These are phyloP conservation scores for Acanthamoeba triangularis DNA, from an alignment of 208 protist genomes.

Conservation along the genomic window DNA sequence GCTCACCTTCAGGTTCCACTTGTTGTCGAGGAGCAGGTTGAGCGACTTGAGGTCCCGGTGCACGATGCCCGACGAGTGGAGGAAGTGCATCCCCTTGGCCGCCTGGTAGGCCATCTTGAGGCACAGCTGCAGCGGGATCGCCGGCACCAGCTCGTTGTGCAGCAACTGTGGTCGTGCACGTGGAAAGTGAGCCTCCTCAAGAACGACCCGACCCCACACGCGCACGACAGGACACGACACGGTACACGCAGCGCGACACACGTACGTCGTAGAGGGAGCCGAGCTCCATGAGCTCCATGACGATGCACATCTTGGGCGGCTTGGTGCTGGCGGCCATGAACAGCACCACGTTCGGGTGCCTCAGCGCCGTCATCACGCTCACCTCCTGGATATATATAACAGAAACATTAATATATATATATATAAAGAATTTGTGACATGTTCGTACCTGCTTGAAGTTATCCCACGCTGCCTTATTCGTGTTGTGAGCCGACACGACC, in stretches of 20 bases:
- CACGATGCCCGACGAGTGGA: constrained; percentile 59
- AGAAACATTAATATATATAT: too few species aligned
- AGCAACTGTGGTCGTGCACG: background rate
- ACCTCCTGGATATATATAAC: constrained; percentile 59
- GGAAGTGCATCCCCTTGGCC: constrained; percentile 67
- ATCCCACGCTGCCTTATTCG: background rate
- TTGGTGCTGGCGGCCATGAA: constrained; percentile 84
- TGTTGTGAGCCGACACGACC: constrained; percentile 11
- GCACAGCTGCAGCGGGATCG: constrained; percentile 30
- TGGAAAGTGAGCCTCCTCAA: background rate
- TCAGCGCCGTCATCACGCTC: constrained; percentile 81
- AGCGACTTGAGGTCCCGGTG: constrained; percentile 60
- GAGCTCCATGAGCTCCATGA: constrained; percentile 63
- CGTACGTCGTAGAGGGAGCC: constrained; percentile 61
- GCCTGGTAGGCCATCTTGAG: constrained; percentile 65
- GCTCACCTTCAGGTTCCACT: constrained; percentile 74
- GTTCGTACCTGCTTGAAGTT: constrained; percentile 35
- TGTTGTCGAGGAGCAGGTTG: constrained; percentile 65
- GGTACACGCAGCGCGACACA: background rate
- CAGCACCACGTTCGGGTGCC: constrained; percentile 86
- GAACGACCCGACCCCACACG: too few species aligned
- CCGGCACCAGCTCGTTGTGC: constrained; percentile 54
- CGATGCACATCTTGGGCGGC: constrained; percentile 61
- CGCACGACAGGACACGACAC: background rate
- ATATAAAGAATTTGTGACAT: too few species aligned